A percentile compares a stretch with the other conserved stretches of the same genome.
Conservation (phyloP, 2,329 filamentous ascomycete genomes). For the Ceratocystis diversiconidia region DNA sequence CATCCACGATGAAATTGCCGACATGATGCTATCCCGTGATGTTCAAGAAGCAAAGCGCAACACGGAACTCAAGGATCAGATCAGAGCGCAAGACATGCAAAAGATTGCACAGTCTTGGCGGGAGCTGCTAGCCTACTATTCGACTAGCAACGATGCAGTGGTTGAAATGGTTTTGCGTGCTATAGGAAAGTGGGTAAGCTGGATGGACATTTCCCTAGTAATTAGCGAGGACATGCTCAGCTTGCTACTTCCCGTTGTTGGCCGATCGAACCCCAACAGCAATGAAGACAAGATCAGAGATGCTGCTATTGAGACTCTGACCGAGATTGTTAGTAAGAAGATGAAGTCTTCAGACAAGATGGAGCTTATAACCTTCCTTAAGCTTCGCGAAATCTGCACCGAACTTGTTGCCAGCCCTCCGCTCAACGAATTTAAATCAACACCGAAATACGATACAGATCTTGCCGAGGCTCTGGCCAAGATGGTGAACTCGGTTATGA, state of each 20-base stretch:
- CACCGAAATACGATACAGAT: conserved; percentile 84
- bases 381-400: conserved; percentile 68
- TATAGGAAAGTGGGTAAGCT: conserved; percentile 96
- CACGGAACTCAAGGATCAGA: conserved; percentile 77
- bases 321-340: conserved; percentile 93
- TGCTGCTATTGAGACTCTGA: conserved; percentile 85
- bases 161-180: conserved; percentile 80
- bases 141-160: conserved; percentile 52
- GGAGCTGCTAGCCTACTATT: conserved; percentile 70
- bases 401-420: conserved; percentile 76
- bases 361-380: conserved; percentile 82
- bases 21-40: conserved; percentile 70
- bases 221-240: conserved; percentile 81
- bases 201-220: conserved; percentile 91
- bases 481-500: conserved; percentile 78
- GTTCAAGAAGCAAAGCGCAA: conserved; percentile 71
- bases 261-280: conserved; percentile 42
- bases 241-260: conserved; percentile 73
- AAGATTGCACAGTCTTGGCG: conserved; percentile 87
- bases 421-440: conserved; percentile 63
- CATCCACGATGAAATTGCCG: conserved; percentile 93
- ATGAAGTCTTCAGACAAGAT: conserved; percentile 92
- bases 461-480: conserved; percentile 90
- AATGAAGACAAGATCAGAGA: conserved; percentile 68
- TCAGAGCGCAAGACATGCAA: conserved; percentile 72